Evolutionary conservation across 75 land plant species (phyloP).

Genomic region (Larix kaempferi): DNA sequence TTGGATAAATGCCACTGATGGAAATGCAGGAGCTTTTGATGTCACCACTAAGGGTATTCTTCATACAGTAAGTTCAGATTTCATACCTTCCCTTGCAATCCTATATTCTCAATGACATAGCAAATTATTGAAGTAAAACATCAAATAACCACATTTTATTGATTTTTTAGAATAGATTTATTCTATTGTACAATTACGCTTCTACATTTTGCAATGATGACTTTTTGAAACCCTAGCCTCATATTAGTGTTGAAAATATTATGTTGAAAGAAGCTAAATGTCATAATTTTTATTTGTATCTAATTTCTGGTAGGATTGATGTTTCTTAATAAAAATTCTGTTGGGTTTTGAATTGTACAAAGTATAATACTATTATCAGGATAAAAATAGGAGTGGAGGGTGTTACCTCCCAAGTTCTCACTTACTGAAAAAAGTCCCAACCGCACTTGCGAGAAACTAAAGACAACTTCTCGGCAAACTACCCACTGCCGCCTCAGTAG

Average conservation of each 20-base stretch:
- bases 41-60: slow-evolving; percentile 92
- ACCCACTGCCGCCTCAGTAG: too few relatives aligned
- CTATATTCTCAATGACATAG: not conserved
- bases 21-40: slow-evolving; percentile 85
- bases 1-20: slow-evolving; percentile 88
- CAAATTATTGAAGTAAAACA: not conserved
- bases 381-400: too few relatives aligned
- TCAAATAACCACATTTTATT: not conserved
- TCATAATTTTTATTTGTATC: not conserved
- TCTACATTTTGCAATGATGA: not conserved
- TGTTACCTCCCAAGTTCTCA: too few relatives aligned
- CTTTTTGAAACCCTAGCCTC: not conserved
- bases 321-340: not conserved
- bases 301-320: not conserved
- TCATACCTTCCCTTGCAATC: not conserved
- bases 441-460: too few relatives aligned
- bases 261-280: not conserved
- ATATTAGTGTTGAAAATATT: not conserved
- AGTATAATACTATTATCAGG: too few relatives aligned
- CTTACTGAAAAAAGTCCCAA: too few relatives aligned
- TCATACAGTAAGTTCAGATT: slow-evolving; percentile 46
- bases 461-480: too few relatives aligned
- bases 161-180: not conserved
- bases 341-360: too few relatives aligned
- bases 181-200: not conserved